Percentiles rank a stretch among this genome's conserved stretches.
These are phyloP conservation scores for Talaromyces funiculosus DNA, from an alignment of 2,329 filamentous ascomycete genomes.

Conservation along the genomic window DNA sequence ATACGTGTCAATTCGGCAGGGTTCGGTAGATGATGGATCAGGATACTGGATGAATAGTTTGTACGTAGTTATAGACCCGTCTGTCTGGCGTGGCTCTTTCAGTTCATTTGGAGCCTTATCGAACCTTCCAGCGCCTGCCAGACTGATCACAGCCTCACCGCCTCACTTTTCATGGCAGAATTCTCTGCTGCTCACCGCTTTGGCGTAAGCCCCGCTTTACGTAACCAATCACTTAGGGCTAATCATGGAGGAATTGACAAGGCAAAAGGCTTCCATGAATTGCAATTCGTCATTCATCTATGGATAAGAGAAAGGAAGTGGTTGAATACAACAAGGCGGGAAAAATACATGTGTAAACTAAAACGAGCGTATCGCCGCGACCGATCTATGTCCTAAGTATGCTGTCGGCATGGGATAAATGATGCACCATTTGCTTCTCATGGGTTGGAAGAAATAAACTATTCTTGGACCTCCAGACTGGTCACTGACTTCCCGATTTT, in stretches of 20 bases:
- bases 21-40: background rate
- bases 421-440: background rate
- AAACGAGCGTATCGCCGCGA: slow-evolving; percentile 2
- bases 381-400: slow-evolving; percentile 4
- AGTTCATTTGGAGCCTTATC: slow-evolving; percentile 17
- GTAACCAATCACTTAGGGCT: background rate
- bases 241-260: background rate
- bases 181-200: slow-evolving; percentile 2
- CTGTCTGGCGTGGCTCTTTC: background rate
- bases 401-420: background rate
- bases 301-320: background rate
- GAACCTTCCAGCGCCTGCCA: slow-evolving; percentile 38
- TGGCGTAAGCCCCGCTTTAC: background rate
- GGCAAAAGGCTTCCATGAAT: background rate
- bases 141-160: slow-evolving; percentile 17
- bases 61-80: background rate
- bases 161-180: slow-evolving; percentile 12
- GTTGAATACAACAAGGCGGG: background rate
- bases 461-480: background rate
- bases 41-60: background rate
- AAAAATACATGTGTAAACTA: slow-evolving; percentile 2
- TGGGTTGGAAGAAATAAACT: background rate
- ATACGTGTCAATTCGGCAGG: background rate
- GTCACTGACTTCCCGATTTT: slow-evolving; percentile 1
- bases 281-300: background rate